Base-by-base conservation (phyloP, 495 filamentous ascomycete genomes). In the Cudoniella acicularis region DNA sequence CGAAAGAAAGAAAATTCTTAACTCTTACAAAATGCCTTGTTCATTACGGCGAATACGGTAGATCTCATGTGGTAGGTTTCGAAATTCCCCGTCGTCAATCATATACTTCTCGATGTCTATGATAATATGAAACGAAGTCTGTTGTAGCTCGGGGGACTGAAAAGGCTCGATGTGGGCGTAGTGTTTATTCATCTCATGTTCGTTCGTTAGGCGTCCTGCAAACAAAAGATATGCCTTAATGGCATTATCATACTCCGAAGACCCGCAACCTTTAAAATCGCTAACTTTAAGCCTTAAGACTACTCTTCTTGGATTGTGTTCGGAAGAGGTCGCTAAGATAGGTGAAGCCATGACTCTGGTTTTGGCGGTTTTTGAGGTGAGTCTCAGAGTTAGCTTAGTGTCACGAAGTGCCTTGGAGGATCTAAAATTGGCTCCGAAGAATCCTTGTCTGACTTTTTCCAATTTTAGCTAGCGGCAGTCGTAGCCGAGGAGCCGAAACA, bases 41-140 rank as follows among this genome's bases (percentile, higher is more conserved):
- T 48, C 20, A 48, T 57, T 10, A 26, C 55, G 52, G 56, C 53
- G 53, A 45, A 56, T 27, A 21, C 41, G 41, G 41, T 56, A 56
- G 41, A 56, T 56, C 41, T 56, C 53, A 21, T 56, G 53, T 24
- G 41, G 40, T 22, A 56, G 13, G 25, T 45, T 47, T n/a, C 6
- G 21, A 47, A 47, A 46, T 16, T 56, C 24, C 21, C 10, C 17
- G 17, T 56, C 36, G 40, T 22, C 22, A 10, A 56, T 9, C 26
- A 47, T 9, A 45, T 47, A 4, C 53, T 56, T 45, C 25, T 47
- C 41, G 10, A 56, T 45, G 41, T 56, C 53, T 22, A 56, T 6
- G 22, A 56, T 24, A 21, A 56, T 56, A 21, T 56, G 41, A 21
- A 56, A 56, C 11, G 53, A 46, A 25, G 36, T 36, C 42, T 56